Conservation (phyloP, 768 basidiomycete species). For the Xerocomus brunneocitrinus region DNA sequence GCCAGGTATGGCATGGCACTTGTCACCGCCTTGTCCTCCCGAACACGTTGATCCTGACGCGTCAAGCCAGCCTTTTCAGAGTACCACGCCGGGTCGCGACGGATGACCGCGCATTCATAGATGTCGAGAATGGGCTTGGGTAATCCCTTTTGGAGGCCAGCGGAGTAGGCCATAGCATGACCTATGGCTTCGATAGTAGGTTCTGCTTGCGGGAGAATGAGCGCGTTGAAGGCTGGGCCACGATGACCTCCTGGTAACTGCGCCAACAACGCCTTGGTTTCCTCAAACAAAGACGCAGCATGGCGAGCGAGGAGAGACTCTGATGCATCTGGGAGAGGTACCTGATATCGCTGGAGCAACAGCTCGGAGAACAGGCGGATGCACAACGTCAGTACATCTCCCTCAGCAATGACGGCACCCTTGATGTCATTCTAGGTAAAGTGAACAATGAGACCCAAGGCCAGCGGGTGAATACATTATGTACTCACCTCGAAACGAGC, state of each 20-base stretch:
- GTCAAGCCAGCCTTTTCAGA: constrained; percentile 43
- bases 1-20: constrained; percentile 42
- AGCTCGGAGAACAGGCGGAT: constrained; percentile 59
- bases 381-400: constrained; percentile 47
- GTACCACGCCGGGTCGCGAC: constrained; percentile 57
- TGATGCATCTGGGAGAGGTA: constrained; percentile 40
- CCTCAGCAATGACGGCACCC: constrained; percentile 58
- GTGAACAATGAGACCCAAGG: background rate
- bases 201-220: constrained; percentile 50
- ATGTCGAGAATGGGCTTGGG: constrained; percentile 49
- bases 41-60: constrained; percentile 43
- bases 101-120: constrained; percentile 50
- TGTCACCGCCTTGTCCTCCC: constrained; percentile 44
- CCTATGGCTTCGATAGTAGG: constrained; percentile 54
- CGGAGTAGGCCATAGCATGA: constrained; percentile 57
- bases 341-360: constrained; percentile 47
- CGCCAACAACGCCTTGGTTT: constrained; percentile 39
- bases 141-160: constrained; percentile 41
- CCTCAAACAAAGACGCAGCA: constrained; percentile 41
- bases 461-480: background rate
- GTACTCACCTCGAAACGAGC: constrained; percentile 45
- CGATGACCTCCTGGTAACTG: constrained; percentile 28
- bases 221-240: constrained; percentile 40
- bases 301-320: constrained; percentile 54
- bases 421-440: constrained; percentile 27